Base-by-base conservation (phyloP, 2,329 filamentous ascomycete species). In the Colletotrichum chlorophyti region DNA sequence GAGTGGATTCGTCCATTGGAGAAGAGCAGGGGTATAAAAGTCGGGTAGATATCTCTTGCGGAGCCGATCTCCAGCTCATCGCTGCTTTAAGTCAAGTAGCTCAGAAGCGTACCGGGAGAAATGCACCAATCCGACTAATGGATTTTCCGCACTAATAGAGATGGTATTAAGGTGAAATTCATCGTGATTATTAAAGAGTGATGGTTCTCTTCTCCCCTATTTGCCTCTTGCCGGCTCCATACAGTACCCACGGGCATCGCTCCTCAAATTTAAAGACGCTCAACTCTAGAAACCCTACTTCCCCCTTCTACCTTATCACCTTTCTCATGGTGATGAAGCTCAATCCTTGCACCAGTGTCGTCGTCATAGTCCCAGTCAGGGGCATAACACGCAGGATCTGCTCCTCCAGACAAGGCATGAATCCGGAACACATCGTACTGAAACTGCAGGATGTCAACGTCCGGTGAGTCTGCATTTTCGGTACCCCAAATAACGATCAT, bases 1-100 rank as follows among this genome's bases (percentile, higher is more conserved):
- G 26, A 17, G 4, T 17, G n/a, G 42, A 37, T 43, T n/a, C n/a
- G 19, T 17, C 4, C 19, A 17, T 3, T 17, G n/a, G 42, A 37
- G 37, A 42, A 15, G 8, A 17, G 14, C 37, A 45, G 12, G 35
- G 41, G 41, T 53, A 40, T 8, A 14, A 15, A 12, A 8, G 9
- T 6, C 55, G 55, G 55, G 31, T 59, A 50, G 51, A 43, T 59
- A 59, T 59, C 55, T 55, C 26, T 24, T 21, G 55, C 43, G 51
- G 55, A 17, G 15, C 43, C 31, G 23, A 11, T 29, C 34, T 48
- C 43, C 10, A 19, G 38, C 12, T 4, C 5, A 21, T 55, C 38
- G 51, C 55, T 21, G 51, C 55, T 14, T 21, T 53, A 41, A 47
- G 17, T n/a, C 6, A 6, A n/a, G 14, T 8, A 15, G 15, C n/a